Evolutionary conservation across 768 basidiomycete species (phyloP), one percentile per base, ranked within the genome.

Genomic region (Kwoniella mangroviensis): DNA sequence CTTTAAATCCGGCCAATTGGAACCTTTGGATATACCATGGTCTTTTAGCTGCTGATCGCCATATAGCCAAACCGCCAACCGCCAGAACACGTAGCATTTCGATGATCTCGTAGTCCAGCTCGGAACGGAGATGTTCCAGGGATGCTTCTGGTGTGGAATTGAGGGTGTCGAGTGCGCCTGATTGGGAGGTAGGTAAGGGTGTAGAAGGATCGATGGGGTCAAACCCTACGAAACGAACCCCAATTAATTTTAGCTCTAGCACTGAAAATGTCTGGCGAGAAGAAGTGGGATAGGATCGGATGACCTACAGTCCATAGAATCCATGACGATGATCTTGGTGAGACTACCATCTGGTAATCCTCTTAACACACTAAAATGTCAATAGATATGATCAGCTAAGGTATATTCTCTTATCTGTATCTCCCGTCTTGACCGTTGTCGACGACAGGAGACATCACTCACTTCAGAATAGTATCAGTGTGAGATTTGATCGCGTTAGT

Each of bases 381-480:
- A 34, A 34, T 6, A 34, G 34, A 34, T 34, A 34, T 34, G 34
- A 34, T 34, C 9, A 34, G 34, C 34, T 34, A 34, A 5, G 34
- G 34, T 34, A 34, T 34, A 34, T 34, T 34, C 34, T 34, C 34
- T 4, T 5, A 34, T 34, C 9, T 34, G 34, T 34, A 34, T 34
- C 34, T 34, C 1, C 3, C 4, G 34, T 34, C 34, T 34, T 34
- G 34, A 7, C 34, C 9, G 34, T 34, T 7, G 34, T 6, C 34
- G 34, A 34, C 34, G 34, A 34, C 6, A 34, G 34, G 9, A 34
- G 34, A 34, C 34, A 51, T 7, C 28, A 75, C 87, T 74, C 69
- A 90, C 89, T 90, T 89, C 67, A 88, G 76, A 71, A 91, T 89
- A 2, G 88, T 88, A 72, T 91, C 89, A 0, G 91, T 91, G 79